phyloP scores from a whole-genome alignment of 495 filamentous ascomycete species.

The Tuber melanosporum region DNA sequence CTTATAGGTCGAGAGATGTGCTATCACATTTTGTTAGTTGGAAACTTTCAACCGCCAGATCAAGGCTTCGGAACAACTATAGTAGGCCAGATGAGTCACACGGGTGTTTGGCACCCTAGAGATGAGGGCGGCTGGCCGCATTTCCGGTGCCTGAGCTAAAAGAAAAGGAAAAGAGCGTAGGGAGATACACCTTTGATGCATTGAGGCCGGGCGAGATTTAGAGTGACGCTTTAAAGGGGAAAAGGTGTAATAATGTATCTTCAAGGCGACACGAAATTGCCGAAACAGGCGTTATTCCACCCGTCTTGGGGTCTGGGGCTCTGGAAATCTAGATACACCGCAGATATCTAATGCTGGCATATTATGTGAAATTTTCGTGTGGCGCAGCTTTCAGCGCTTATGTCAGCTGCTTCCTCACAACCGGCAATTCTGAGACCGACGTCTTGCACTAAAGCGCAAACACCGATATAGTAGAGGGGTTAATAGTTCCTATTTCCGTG shows the following conservation, averaged over 20 bases:
- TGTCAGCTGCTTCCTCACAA: background rate
- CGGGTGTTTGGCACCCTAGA: background rate
- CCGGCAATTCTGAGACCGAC: background rate
- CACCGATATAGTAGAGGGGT: background rate
- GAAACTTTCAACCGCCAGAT: background rate
- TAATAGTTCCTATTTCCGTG: background rate
- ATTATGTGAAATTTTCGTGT: background rate
- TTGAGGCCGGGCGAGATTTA: background rate
- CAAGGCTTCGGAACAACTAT: background rate
- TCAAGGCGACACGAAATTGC: background rate
- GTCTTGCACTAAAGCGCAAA: background rate
- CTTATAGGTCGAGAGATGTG: background rate
- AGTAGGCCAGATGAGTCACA: background rate
- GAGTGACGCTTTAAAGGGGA: background rate
- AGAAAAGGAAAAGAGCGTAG: background rate
- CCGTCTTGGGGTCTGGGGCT: background rate
- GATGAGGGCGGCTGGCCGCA: background rate
- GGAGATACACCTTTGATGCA: background rate
- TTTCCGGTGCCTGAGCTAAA: background rate
- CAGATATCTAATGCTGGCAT: background rate
- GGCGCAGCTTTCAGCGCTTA: background rate
- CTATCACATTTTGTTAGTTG: background rate
- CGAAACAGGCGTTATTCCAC: background rate
- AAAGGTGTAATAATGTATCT: background rate
- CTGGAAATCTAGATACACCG: background rate